These are phyloP conservation scores for Hymenoscyphus linearis DNA, from an alignment of 2,329 filamentous ascomycete genomes.

Conservation along the genomic window DNA sequence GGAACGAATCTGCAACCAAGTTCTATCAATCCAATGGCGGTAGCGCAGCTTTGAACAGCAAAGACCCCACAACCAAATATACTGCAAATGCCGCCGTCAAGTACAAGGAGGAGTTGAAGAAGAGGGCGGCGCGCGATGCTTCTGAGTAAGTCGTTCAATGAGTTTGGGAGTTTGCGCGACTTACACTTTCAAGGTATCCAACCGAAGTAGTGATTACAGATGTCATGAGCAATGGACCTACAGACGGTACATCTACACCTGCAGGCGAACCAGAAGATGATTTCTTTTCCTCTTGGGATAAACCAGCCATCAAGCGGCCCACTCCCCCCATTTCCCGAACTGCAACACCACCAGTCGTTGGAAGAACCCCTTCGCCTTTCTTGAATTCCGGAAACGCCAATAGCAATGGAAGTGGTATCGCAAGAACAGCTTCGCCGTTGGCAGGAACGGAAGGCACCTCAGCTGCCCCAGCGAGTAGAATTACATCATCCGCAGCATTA, in stretches of 20 bases:
- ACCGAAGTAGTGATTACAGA: conserved; percentile 83
- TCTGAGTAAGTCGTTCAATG: conserved; percentile 59
- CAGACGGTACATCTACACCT: conserved; percentile 68
- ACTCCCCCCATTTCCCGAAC: conserved; percentile 90
- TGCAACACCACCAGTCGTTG: conserved; percentile 74
- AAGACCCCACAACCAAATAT: conserved; percentile 96
- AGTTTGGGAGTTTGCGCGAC: conserved; percentile 6
- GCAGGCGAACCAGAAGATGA: conserved; percentile 79
- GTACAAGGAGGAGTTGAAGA: conserved; percentile 95
- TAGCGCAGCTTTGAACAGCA: conserved; percentile 88
- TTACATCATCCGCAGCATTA: conserved; percentile 74
- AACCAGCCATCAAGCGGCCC: conserved; percentile 92
- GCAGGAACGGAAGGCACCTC: conserved; percentile 50
- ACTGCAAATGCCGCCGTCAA: conserved; percentile 88
- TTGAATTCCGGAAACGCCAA: conserved; percentile 60
- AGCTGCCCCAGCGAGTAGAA: conserved; percentile 56
- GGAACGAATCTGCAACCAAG: conserved; percentile 96
- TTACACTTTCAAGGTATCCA: conserved; percentile 58
- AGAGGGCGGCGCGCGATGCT: conserved; percentile 75
- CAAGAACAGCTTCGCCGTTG: conserved; percentile 81
- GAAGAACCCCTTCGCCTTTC: conserved; percentile 85
- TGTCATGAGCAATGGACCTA: conserved; percentile 50
- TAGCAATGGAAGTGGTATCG: conserved; percentile 63
- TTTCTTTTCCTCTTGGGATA: conserved; percentile 99
- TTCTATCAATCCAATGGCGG: conserved; percentile 97